Percentiles rank a stretch among this genome's conserved stretches.
phyloP scores from a whole-genome alignment of 2,329 filamentous ascomycete species.

The Cladophialophora psammophila region DNA sequence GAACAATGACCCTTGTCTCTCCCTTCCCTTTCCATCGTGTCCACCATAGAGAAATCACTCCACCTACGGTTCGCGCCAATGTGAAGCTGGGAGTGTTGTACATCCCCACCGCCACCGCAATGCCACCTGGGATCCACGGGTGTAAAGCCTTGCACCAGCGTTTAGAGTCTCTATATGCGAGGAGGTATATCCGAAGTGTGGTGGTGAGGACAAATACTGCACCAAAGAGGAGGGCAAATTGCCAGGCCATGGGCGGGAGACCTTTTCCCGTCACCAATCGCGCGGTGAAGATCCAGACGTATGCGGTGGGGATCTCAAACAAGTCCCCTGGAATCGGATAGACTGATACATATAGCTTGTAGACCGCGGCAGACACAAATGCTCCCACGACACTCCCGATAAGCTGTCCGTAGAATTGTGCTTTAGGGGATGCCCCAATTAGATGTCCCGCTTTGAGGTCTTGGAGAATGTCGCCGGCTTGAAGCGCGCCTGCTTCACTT shows the following conservation, averaged over 20 bases:
- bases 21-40: constrained; percentile 57
- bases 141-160: constrained; percentile 37
- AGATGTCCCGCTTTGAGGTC: constrained; percentile 96
- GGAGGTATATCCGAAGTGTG: constrained; percentile 65
- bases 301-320: constrained; percentile 93
- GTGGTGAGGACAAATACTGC: constrained; percentile 76
- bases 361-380: constrained; percentile 83
- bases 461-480: constrained; percentile 96
- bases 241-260: constrained; percentile 79
- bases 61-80: constrained; percentile 83
- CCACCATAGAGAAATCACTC: constrained; percentile 81
- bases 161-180: constrained; percentile 33
- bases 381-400: constrained; percentile 88
- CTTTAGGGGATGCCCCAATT: constrained; percentile 87
- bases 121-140: constrained; percentile 82
- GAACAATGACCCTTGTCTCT: constrained; percentile 77
- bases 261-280: constrained; percentile 90
- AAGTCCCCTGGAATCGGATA: constrained; percentile 87
- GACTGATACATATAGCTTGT: constrained; percentile 86
- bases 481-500: constrained; percentile 81
- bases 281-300: constrained; percentile 97
- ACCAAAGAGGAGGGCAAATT: constrained; percentile 79
- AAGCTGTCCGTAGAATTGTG: constrained; percentile 96
- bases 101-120: constrained; percentile 96
- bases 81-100: constrained; percentile 98